Percentiles rank a stretch among this genome's conserved stretches.
Evolutionary conservation across 768 basidiomycete genomes (phyloP).

Genomic region (Boletus huronensis): DNA sequence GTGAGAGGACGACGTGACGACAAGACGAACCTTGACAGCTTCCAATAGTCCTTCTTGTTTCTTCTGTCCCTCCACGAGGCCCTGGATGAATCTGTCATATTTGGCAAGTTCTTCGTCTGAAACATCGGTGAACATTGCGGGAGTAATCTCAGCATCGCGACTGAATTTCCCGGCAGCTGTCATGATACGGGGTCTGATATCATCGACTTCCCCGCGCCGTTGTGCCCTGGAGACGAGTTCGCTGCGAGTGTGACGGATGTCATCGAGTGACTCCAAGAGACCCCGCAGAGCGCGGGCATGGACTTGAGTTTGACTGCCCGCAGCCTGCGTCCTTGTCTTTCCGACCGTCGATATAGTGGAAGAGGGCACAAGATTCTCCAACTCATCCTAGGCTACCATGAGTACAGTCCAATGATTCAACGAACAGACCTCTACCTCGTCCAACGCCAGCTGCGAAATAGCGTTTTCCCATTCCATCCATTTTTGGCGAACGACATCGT

Average conservation of each 20-base stretch:
- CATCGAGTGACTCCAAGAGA: conserved; percentile 77
- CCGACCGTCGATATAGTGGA: conserved; percentile 44
- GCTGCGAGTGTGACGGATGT: conserved; percentile 56
- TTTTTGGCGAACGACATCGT: conserved; percentile 72
- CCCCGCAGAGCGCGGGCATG: conserved; percentile 70
- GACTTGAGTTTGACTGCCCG: conserved; percentile 49
- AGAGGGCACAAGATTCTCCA: conserved; percentile 68
- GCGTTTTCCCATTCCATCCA: conserved; percentile 86
- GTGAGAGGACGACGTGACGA: background rate
- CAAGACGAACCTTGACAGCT: conserved; percentile 59
- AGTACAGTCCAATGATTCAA: background rate
- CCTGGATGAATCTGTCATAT: conserved; percentile 72
- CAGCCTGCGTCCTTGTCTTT: conserved; percentile 30
- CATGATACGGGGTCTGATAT: conserved; percentile 67
- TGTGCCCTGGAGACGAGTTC: conserved; percentile 64
- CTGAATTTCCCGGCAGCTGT: conserved; percentile 64
- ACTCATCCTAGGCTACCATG: conserved; percentile 44
- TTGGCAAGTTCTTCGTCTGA: conserved; percentile 76
- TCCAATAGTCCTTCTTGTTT: conserved; percentile 65
- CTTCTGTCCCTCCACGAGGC: conserved; percentile 47
- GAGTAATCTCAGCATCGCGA: conserved; percentile 64
- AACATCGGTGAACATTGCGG: conserved; percentile 86
- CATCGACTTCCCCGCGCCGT: conserved; percentile 60
- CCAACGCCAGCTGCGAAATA: conserved; percentile 68
- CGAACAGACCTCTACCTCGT: conserved; percentile 40